Evolutionary conservation across 768 basidiomycete species (phyloP).

Genomic region (Pleurotus cornucopiae): DNA sequence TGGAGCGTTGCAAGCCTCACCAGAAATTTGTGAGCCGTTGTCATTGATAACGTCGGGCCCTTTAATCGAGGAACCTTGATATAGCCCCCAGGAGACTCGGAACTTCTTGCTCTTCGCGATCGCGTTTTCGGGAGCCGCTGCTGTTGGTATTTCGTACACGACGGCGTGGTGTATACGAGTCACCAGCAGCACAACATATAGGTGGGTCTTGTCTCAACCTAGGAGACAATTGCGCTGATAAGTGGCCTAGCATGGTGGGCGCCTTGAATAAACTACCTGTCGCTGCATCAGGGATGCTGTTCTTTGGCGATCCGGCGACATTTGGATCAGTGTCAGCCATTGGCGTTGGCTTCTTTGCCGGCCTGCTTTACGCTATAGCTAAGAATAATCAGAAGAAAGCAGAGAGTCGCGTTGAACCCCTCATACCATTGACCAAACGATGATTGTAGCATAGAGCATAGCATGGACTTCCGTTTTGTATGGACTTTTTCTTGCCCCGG

Average conservation of each 20-base stretch:
- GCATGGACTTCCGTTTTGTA: background rate
- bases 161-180: slow-evolving; percentile 98
- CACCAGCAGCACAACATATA: slow-evolving; percentile 98
- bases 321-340: slow-evolving; percentile 87
- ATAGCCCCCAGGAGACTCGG: slow-evolving; percentile 80
- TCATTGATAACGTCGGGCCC: background rate
- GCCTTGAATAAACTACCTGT: slow-evolving; percentile 97
- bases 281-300: slow-evolving; percentile 97
- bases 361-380: slow-evolving; percentile 87
- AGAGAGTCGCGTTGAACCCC: slow-evolving; percentile 50
- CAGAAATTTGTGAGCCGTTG: slow-evolving; percentile 79
- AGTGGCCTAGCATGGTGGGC: slow-evolving; percentile 78
- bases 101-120: slow-evolving; percentile 80
- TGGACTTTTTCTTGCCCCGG: background rate
- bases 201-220: slow-evolving; percentile 37
- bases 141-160: slow-evolving; percentile 96
- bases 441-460: slow-evolving; percentile 27
- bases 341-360: slow-evolving; percentile 85
- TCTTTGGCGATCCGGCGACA: slow-evolving; percentile 90
- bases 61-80: slow-evolving; percentile 7
- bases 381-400: slow-evolving; percentile 89
- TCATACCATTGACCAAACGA: slow-evolving; percentile 63
- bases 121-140: slow-evolving; percentile 94
- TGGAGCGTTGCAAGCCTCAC: slow-evolving; percentile 79
- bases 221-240: slow-evolving; percentile 2